Evolutionary conservation across 257 asterid genomes (phyloP).

Genomic region (Paraleonurus japonicus): DNA sequence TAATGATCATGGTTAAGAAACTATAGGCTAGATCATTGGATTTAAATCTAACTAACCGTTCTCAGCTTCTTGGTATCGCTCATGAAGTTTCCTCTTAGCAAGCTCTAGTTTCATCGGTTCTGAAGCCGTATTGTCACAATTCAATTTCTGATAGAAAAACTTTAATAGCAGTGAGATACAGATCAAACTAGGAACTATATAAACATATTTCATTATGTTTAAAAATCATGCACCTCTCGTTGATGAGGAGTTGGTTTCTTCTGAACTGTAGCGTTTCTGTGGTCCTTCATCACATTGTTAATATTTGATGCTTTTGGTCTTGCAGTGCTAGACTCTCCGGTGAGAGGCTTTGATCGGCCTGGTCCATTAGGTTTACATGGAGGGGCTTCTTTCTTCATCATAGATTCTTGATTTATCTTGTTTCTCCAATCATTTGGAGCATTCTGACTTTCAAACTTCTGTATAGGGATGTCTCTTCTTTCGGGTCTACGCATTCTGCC

Average conservation of each 20-base stretch:
- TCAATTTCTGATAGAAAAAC: conserved; percentile 31
- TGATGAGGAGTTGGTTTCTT: conserved; percentile 44
- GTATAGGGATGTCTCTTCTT: conserved; percentile 29
- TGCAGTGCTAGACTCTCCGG: conserved; percentile 32
- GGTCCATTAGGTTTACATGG: conserved; percentile 39
- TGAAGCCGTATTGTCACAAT: conserved; percentile 34
- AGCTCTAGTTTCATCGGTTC: conserved; percentile 47
- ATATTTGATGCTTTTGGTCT: conserved; percentile 46
- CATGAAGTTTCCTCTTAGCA: conserved; percentile 72
- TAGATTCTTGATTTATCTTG: conserved; percentile 39
- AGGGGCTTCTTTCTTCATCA: conserved; percentile 41
- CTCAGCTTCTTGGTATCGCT: conserved; percentile 65
- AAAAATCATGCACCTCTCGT: conserved; percentile 38
- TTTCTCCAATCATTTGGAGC: conserved; percentile 29
- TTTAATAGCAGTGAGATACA: neutral
- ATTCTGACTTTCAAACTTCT: conserved; percentile 25
- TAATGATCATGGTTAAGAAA: neutral
- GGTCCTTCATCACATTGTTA: conserved; percentile 35
- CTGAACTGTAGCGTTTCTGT: conserved; percentile 36
- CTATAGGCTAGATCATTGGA: neutral
- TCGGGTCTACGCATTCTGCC: conserved; percentile 53
- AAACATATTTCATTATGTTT: neutral
- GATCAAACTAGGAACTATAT: neutral
- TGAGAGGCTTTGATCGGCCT: conserved; percentile 26
- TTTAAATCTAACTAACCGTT: conserved; percentile 45